A percentile compares a stretch with the other conserved stretches of the same genome.
Evolutionary conservation across 345 rosid species (phyloP).

Genomic region (Pugionium cornutum): DNA sequence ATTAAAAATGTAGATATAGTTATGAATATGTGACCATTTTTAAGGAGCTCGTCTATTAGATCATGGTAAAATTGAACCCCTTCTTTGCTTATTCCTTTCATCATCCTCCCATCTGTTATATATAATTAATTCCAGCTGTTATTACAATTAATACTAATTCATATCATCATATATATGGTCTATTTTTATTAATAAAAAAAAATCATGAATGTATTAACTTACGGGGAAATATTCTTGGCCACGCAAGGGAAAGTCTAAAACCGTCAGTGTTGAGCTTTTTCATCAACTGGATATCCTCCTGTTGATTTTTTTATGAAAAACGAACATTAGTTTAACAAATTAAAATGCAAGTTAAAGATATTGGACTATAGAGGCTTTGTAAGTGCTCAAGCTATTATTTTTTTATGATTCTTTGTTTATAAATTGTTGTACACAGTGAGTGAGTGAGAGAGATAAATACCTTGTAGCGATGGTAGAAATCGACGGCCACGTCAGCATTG

Average conservation of each 20-base stretch:
- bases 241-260: constrained; percentile 48
- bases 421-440: neutral
- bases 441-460: constrained; percentile 13
- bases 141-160: neutral
- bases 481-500: constrained; percentile 38
- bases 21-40: constrained; percentile 30
- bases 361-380: neutral
- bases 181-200: neutral
- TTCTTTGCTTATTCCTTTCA: constrained; percentile 43
- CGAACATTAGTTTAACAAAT: constrained; percentile 4
- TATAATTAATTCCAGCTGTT: neutral
- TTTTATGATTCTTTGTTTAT: no score
- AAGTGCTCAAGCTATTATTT: no score
- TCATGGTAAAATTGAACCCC: constrained; percentile 49
- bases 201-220: constrained; percentile 21
- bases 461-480: constrained; percentile 47
- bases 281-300: constrained; percentile 48
- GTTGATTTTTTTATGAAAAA: constrained; percentile 1
- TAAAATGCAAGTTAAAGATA: neutral
- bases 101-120: constrained; percentile 37
- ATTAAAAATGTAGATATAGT: neutral
- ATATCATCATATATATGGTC: neutral
- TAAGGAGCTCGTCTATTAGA: constrained; percentile 52
- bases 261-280: constrained; percentile 44
- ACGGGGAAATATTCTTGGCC: constrained; percentile 53